Evolutionary conservation across 352 stramenopile species (phyloP).

Genomic region (Pythium chondricola): DNA sequence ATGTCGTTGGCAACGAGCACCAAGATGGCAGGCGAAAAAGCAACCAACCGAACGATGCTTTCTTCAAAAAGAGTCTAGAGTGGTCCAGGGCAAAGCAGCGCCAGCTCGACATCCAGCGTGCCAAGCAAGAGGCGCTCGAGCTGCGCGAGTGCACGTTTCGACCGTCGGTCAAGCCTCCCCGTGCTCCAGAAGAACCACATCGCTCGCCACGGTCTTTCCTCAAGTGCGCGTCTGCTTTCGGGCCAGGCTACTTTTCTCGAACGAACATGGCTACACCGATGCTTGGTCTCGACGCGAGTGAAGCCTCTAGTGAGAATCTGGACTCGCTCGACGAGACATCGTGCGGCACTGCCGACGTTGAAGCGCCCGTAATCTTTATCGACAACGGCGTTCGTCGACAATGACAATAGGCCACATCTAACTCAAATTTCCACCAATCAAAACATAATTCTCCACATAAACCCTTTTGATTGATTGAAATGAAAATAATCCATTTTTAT

Average conservation of each 20-base stretch:
- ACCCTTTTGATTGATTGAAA: not conserved
- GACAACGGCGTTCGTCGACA: not conserved
- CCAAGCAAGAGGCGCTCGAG: slow-evolving; percentile 26
- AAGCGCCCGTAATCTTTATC: too few species aligned
- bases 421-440: slow-evolving; percentile 4
- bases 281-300: slow-evolving; percentile 8
- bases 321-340: not conserved
- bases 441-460: not conserved
- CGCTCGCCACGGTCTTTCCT: too few species aligned
- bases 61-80: slow-evolving; percentile 40
- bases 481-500: slow-evolving; percentile 15
- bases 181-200: too few species aligned
- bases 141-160: slow-evolving; percentile 56
- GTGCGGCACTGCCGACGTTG: too few species aligned
- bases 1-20: not conserved
- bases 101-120: slow-evolving; percentile 31
- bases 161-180: slow-evolving; percentile 13
- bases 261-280: slow-evolving; percentile 15
- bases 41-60: slow-evolving; percentile 21
- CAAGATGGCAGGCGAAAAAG: not conserved
- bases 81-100: slow-evolving; percentile 37
- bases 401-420: not conserved
- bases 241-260: slow-evolving; percentile 9
- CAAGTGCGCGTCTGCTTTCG: not conserved
- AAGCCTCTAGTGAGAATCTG: slow-evolving; percentile 12